Evolutionary conservation across 2,329 filamentous ascomycete genomes (phyloP).

Genomic region (Pestalotiopsis sp.): DNA sequence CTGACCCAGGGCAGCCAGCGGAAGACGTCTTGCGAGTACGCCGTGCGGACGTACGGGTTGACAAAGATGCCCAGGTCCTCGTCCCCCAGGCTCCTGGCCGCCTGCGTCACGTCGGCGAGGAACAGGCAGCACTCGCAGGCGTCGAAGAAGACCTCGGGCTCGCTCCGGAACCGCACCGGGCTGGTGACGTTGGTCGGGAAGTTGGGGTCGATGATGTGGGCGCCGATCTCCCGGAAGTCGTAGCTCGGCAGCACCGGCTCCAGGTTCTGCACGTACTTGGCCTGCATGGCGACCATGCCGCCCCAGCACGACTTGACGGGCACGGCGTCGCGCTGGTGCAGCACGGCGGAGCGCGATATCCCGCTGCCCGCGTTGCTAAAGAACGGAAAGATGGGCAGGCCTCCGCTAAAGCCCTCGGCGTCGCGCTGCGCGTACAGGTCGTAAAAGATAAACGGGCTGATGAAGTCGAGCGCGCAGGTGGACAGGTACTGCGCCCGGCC

Average conservation of each 20-base stretch:
- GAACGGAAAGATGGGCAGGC: constrained; percentile 68
- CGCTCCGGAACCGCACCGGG: constrained; percentile 57
- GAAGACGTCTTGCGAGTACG: constrained; percentile 60
- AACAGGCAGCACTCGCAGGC: constrained; percentile 66
- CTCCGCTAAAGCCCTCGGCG: constrained; percentile 60
- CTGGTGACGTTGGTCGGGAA: constrained; percentile 28
- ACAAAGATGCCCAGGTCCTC: constrained; percentile 64
- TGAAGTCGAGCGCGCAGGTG: constrained; percentile 71
- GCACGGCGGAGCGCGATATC: constrained; percentile 61
- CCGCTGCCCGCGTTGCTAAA: constrained; percentile 56
- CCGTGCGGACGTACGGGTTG: constrained; percentile 74
- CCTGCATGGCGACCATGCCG: constrained; percentile 70
- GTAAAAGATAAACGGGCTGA: constrained; percentile 67
- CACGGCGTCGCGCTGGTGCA: constrained; percentile 62
- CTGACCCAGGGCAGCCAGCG: constrained; percentile 59
- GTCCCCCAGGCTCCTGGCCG: constrained; percentile 35
- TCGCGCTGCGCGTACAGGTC: constrained; percentile 75
- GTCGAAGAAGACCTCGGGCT: constrained; percentile 61
- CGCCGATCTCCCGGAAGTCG: constrained; percentile 32
- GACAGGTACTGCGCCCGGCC: constrained; percentile 62
- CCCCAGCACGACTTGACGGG: constrained; percentile 76
- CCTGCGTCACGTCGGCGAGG: constrained; percentile 45
- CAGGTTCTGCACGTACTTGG: constrained; percentile 54
- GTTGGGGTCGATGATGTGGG: constrained; percentile 36
- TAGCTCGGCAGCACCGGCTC: constrained; percentile 29